Evolutionary conservation across 169 alveolate genomes (phyloP).

Genomic region (Plasmodium malariae): DNA sequence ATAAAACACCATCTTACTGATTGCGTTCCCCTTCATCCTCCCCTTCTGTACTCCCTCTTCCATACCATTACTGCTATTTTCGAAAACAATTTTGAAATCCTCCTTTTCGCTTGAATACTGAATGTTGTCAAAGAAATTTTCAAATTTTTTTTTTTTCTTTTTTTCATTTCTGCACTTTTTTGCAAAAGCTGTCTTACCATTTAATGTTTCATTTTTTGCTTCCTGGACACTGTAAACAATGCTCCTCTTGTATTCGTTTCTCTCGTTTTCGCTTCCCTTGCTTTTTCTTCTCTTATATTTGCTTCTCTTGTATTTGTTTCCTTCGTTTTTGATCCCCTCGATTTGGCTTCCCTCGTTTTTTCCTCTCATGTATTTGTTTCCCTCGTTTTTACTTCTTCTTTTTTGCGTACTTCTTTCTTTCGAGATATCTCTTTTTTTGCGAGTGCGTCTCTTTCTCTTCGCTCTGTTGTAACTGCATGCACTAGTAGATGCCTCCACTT

Average conservation of each 20-base stretch:
- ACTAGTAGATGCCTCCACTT: too few relatives aligned
- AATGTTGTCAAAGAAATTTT: slow-evolving; percentile 23
- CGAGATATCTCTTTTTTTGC: too few relatives aligned
- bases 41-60: not conserved
- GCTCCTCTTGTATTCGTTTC: not conserved
- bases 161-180: slow-evolving; percentile 24
- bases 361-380: too few relatives aligned
- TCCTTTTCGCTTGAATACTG: slow-evolving; percentile 48
- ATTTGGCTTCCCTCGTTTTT: too few relatives aligned
- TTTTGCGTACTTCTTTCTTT: too few relatives aligned
- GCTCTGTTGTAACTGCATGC: too few relatives aligned
- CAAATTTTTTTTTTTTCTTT: slow-evolving; percentile 8
- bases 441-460: too few relatives aligned
- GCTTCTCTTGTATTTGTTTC: too few relatives aligned
- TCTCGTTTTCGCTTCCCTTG: not conserved
- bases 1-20: too few relatives aligned
- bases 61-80: slow-evolving; percentile 3
- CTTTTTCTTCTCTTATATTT: too few relatives aligned
- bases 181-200: not conserved
- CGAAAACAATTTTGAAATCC: slow-evolving; percentile 43
- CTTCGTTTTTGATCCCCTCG: too few relatives aligned
- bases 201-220: slow-evolving; percentile 4
- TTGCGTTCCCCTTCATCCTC: not conserved
- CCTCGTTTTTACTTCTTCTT: too few relatives aligned
- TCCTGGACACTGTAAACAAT: not conserved